phyloP scores from a whole-genome alignment of 2,329 filamentous ascomycete species.

The Ceratocystis lukuohia region DNA sequence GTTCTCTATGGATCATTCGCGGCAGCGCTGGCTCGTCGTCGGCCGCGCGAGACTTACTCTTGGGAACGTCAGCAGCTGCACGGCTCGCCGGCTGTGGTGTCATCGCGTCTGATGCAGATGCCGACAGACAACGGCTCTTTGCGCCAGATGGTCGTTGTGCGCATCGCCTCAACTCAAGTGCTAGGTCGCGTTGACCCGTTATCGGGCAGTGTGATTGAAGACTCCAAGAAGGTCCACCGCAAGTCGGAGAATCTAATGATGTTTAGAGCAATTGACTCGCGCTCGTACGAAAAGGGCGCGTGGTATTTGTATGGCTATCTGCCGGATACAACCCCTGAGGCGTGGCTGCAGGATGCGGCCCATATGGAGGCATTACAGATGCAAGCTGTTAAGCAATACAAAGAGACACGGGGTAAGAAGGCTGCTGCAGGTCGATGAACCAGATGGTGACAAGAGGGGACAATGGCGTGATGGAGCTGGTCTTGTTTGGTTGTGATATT shows the following conservation, averaged over 20 bases:
- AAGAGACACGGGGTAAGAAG: conserved; percentile 24
- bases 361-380: conserved; percentile 15
- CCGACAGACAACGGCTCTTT: conserved; percentile 29
- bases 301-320: conserved; percentile 57
- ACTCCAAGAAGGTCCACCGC: conserved; percentile 37
- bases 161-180: conserved; percentile 43
- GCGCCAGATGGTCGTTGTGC: conserved; percentile 48
- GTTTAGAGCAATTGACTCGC: conserved; percentile 34
- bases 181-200: conserved; percentile 31
- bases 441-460: neutral
- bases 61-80: conserved; percentile 39
- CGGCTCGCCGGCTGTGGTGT: conserved; percentile 38
- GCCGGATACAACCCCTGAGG: conserved; percentile 38
- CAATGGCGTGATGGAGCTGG: neutral
- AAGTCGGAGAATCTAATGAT: conserved; percentile 54
- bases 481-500: neutral
- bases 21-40: conserved; percentile 40
- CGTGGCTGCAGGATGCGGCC: conserved; percentile 22
- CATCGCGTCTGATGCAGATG: conserved; percentile 39
- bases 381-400: conserved; percentile 25
- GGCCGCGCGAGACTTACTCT: conserved; percentile 30
- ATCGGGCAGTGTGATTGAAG: conserved; percentile 32
- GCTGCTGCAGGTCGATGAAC: conserved; percentile 21
- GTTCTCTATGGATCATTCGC: conserved; percentile 39
- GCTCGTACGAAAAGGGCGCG: conserved; percentile 34